Evolutionary conservation across 2,329 filamentous ascomycete genomes (phyloP).

Genomic region (Aspergillus unguis): DNA sequence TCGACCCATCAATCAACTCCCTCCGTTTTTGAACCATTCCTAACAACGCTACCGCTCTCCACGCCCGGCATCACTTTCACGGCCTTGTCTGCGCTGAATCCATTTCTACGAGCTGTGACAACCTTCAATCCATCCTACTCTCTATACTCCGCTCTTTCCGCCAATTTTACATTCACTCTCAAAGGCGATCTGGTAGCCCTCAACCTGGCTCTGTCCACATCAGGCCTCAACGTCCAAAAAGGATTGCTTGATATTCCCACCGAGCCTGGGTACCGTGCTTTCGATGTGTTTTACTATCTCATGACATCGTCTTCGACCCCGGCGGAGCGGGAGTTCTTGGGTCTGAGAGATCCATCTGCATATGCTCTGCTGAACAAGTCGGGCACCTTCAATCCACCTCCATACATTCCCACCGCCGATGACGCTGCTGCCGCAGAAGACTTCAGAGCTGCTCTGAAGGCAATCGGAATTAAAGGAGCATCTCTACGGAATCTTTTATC

Average conservation of each 20-base stretch:
- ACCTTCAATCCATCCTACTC: slow-evolving; percentile 83
- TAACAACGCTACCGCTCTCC: slow-evolving; percentile 74
- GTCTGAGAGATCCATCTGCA: slow-evolving; percentile 69
- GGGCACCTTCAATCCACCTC: slow-evolving; percentile 78
- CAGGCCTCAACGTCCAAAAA: slow-evolving; percentile 78
- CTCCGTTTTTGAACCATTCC: slow-evolving; percentile 76
- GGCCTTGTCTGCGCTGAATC: slow-evolving; percentile 74
- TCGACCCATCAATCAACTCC: slow-evolving; percentile 87
- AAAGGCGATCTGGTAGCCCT: slow-evolving; percentile 74
- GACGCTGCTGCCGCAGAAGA: slow-evolving; percentile 92
- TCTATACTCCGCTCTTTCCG: slow-evolving; percentile 74
- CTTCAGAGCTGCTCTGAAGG: slow-evolving; percentile 79
- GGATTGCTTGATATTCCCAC: slow-evolving; percentile 78
- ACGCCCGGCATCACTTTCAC: slow-evolving; percentile 73
- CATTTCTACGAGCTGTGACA: slow-evolving; percentile 83
- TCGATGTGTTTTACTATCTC: slow-evolving; percentile 97
- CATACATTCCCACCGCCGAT: slow-evolving; percentile 87
- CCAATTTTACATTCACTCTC: slow-evolving; percentile 77
- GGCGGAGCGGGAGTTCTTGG: slow-evolving; percentile 83
- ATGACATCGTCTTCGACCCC: slow-evolving; percentile 86
- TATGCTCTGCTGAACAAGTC: slow-evolving; percentile 80
- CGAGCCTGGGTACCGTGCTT: slow-evolving; percentile 80
- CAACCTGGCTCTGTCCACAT: slow-evolving; percentile 73
- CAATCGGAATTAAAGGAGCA: slow-evolving; percentile 89
- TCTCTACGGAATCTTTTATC: slow-evolving; percentile 80